Evolutionary conservation across 1,284 basidiomycete genomes (phyloP).

Genomic region (Moesziomyces globuligerus): DNA sequence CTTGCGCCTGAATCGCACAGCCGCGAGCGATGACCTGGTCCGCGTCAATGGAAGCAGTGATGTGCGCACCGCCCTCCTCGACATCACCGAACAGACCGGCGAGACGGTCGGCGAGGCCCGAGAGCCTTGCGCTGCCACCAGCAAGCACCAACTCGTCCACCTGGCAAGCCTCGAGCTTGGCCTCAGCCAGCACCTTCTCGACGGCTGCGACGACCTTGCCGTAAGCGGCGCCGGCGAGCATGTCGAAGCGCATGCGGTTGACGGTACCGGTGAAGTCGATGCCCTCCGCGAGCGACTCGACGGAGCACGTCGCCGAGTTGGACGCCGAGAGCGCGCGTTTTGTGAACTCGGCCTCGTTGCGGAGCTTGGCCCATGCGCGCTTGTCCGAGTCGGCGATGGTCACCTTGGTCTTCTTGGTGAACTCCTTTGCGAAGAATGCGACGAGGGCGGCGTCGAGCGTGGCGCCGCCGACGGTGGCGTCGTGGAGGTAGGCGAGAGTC

Average conservation of each 20-base stretch:
- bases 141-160: slow-evolving; percentile 86
- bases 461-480: slow-evolving; percentile 73
- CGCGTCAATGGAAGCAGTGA: slow-evolving; percentile 78
- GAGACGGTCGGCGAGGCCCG: slow-evolving; percentile 83
- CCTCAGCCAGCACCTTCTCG: slow-evolving; percentile 74
- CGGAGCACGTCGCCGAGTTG: slow-evolving; percentile 84
- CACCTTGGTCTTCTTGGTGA: slow-evolving; percentile 94
- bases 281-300: slow-evolving; percentile 95
- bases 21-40: slow-evolving; percentile 89
- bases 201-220: slow-evolving; percentile 76
- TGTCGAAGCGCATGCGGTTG: slow-evolving; percentile 92
- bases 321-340: slow-evolving; percentile 92
- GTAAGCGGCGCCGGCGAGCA: slow-evolving; percentile 82
- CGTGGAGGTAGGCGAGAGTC: slow-evolving; percentile 70
- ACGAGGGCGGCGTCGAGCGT: slow-evolving; percentile 84
- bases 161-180: slow-evolving; percentile 78
- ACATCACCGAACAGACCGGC: slow-evolving; percentile 77
- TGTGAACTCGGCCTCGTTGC: slow-evolving; percentile 91
- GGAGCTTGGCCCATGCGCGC: slow-evolving; percentile 91
- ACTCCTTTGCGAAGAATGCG: slow-evolving; percentile 93
- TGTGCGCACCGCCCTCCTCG: slow-evolving; percentile 72
- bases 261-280: slow-evolving; percentile 90
- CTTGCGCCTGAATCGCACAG: slow-evolving; percentile 82
- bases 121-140: slow-evolving; percentile 85
- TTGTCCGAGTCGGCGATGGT: slow-evolving; percentile 72